A percentile compares a stretch with the other conserved stretches of the same genome.
Conservation (phyloP, 2,329 filamentous ascomycete species). For the Mycosphaerella sp. region DNA sequence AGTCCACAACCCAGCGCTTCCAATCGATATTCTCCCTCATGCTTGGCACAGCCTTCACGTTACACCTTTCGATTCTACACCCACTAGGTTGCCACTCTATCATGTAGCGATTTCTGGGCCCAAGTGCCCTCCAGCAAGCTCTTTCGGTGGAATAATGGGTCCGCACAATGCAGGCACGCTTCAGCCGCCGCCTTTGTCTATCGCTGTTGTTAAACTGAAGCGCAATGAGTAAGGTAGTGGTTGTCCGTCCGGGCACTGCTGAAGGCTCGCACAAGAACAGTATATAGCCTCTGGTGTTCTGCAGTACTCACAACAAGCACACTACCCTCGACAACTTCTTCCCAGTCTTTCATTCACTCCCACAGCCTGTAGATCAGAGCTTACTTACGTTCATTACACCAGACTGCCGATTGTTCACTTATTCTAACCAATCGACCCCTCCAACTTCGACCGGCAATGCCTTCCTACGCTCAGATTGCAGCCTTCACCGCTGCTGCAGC, state of each 20-base stretch:
- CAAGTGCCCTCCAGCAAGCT: constrained; percentile 1
- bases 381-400: constrained; percentile 16
- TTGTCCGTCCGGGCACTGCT: not conserved
- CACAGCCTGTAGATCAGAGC: constrained; percentile 15
- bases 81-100: constrained; percentile 37
- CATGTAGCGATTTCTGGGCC: not conserved
- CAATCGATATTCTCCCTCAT: not conserved
- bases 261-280: not conserved
- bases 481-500: constrained; percentile 16
- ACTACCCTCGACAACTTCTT: constrained; percentile 8
- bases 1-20: not conserved
- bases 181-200: constrained; percentile 16
- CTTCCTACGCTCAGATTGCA: constrained; percentile 15
- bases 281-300: constrained; percentile 11
- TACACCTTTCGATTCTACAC: constrained; percentile 25
- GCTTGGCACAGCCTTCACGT: not conserved
- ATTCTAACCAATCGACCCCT: constrained; percentile 1
- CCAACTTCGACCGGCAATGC: constrained; percentile 12
- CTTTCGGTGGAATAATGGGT: constrained; percentile 13
- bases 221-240: constrained; percentile 1
- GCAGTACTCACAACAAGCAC: not conserved
- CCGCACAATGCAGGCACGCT: constrained; percentile 7
- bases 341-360: constrained; percentile 14
- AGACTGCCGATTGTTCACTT: constrained; percentile 10
- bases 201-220: constrained; percentile 16